Base-by-base conservation (phyloP, 768 basidiomycete species). In the Lyophyllum shimeji region DNA sequence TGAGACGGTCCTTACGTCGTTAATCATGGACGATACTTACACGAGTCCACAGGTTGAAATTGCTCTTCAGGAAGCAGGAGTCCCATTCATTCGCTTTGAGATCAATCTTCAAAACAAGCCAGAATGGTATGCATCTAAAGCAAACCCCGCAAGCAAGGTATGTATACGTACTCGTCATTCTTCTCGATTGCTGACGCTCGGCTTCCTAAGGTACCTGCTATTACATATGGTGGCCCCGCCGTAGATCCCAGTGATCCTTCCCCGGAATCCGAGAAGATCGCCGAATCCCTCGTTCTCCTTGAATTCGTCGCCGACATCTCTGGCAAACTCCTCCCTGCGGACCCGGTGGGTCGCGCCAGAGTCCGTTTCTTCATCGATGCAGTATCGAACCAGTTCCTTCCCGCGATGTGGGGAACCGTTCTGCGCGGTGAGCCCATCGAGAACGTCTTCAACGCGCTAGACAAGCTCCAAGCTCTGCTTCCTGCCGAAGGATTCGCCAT, bases 111-210 rank as follows among this genome's bases (percentile, higher is more conserved):
- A 55, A 60, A 83, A 85, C 72, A 89, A 89, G 70, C 86, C 86
- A 1, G 82, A 79, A 49, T 87, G 86, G 86, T 87, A 85, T 63
- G 80, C 80, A 0, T 76, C 79, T 0, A 77, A 83, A 56, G 79
- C 89, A 37, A 89, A 89, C 69, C 82, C 82, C 1, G 84, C 79
- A 0, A 80, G 81, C 71, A 88, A 87, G 78, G 86, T 84, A 65
- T 63, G 40, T n/a, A 29, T 20, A 15, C n/a, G n/a, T n/a, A n/a
- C n/a, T n/a, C n/a, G n/a, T n/a, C n/a, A n/a, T n/a, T n/a, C n/a
- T n/a, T n/a, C n/a, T n/a, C n/a, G n/a, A n/a, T n/a, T n/a, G n/a
- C n/a, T n/a, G n/a, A n/a, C n/a, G n/a, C n/a, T n/a, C n/a, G n/a
- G n/a, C n/a, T n/a, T n/a, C n/a, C n/a, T n/a, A n/a, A 59, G 83